phyloP scores from a whole-genome alignment of 73 alveolate genomes.

The Tetrahymena malaccensis region DNA sequence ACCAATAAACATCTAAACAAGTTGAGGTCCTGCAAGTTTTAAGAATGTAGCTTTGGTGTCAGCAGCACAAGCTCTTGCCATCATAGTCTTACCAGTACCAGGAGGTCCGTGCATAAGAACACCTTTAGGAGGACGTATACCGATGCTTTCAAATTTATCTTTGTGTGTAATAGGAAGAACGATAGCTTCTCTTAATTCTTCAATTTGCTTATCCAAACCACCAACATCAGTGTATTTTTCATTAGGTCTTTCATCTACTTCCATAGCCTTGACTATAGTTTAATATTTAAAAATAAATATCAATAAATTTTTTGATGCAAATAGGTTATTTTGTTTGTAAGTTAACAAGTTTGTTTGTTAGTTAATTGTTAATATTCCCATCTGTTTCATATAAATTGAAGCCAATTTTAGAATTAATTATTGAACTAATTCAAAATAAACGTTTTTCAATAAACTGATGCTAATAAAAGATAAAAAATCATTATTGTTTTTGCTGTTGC shows the following conservation, averaged over 20 bases:
- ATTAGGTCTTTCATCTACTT: conserved; percentile 98
- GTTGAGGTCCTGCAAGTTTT: conserved; percentile 99
- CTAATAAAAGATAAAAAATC: not conserved
- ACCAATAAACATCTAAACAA: conserved; percentile 99
- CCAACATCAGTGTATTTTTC: conserved; percentile 99
- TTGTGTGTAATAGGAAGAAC: conserved; percentile 99
- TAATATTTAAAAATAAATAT: too few relatives aligned
- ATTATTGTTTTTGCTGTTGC: too few relatives aligned
- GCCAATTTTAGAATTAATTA: not conserved
- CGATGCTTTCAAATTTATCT: conserved; percentile 98
- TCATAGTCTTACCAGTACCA: conserved; percentile 99
- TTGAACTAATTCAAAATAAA: not conserved
- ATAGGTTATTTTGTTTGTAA: not conserved
- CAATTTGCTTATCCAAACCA: conserved; percentile 98
- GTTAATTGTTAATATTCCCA: not conserved
- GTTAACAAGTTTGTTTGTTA: not conserved
- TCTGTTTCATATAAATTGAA: not conserved
- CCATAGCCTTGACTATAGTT: conserved; percentile 60
- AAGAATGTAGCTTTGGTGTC: conserved; percentile 96
- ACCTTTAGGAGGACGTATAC: conserved; percentile 99
- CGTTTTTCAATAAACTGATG: not conserved
- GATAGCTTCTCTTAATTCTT: conserved; percentile 97
- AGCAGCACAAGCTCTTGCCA: conserved; percentile 99
- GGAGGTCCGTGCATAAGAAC: conserved; percentile 99
- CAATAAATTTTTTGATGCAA: too few relatives aligned